Base-by-base conservation (phyloP, 108 stramenopile species). In the Nitzschia sp. region DNA sequence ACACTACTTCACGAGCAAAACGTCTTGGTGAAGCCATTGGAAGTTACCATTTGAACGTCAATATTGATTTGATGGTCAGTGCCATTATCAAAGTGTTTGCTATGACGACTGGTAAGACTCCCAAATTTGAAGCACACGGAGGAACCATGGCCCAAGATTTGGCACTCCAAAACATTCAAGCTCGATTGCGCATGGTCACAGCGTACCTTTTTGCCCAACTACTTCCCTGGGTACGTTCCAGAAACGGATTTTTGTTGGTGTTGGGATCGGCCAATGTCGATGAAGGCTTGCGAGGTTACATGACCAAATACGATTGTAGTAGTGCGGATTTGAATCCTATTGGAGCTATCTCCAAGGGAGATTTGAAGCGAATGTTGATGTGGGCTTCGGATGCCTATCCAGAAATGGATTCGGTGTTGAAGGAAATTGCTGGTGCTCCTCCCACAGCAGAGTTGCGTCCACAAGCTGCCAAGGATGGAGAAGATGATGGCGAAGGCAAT, bases 261-360 rank as follows among this genome's bases (percentile, higher is more conserved):
- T 73, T 99, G 51, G 97, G 98, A 40, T 92, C 89, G 61, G 97
- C 95, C 63, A 99, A 99, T 79, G 98, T 98, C 9, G 98, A 99
- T 71, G 98, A 99, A 73, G 94, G 94, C 10, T 80, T 99, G 55
- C 90, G 98, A 26, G 98, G 98, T 9, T 99, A 99, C 83, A 91
- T 98, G 94, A 99, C 98, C 15, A 99, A 99, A 75, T 99, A 99
- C 69, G 98, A 99, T 80, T 99, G 98, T 67, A 94, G 92, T 44
- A 87, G 89, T 17, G 98, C 98, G 5, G 98, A 99, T 73, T 64
- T 99, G 60, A 99, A 99, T 71, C 98, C 98, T 8, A 98, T 99
- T 63, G 98, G 98, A 3, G 92, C 91, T 40, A 97, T 99, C 52
- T 90, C 90, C 40, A 99, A 99, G 71, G 85, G 88, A 37, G 90